Evolutionary conservation across 164 flowering plant genomes (phyloP), one percentile per base, ranked within the genome.

Genomic region (Vitis cinerea): DNA sequence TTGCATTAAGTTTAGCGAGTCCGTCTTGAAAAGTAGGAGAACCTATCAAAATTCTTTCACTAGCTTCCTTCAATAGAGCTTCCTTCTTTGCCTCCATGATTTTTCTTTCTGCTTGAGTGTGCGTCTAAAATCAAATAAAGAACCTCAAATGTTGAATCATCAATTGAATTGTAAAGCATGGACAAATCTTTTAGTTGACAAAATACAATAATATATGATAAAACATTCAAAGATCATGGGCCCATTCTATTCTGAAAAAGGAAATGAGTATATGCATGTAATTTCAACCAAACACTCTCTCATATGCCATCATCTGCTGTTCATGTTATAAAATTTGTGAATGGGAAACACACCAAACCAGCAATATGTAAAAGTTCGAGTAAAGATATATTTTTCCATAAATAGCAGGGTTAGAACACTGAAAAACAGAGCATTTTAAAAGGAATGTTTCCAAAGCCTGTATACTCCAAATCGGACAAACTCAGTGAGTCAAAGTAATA

Each of bases 91-190:
- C 80, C 81, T 90, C 93, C 76, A 82, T 59, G 31, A 88, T 79
- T 70, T 87, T 90, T 50, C 79, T 84, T 70, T 88, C 91, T 51
- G 90, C 93, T 85, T 88, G 96, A 61, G 90, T 88, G 14, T 90
- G 89, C 12, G 96, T 90, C 96, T 90, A 70, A 30, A 72, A 55
- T 11, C 19, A 53, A 70, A 75, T 31, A 31, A 60, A 67, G 50
- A 53, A 51, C 50, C 31, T 23, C 27, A 23, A 19, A 50, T 48
- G 13, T 23, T 11, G 13, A 16, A 51, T 69, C 17, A 17, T 69
- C 31, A 23, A 70, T 13, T 6, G 48, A 11, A 59, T 50, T 12
- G 23, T n/a, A 30, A 59, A 16, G 53, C 13, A 54, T 30, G 11
- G 44, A 31, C 44, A 31, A 31, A 31, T 31, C 5, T 31, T 31